Base-by-base conservation (phyloP, 2,329 filamentous ascomycete species). In the Xylaria sp. region DNA sequence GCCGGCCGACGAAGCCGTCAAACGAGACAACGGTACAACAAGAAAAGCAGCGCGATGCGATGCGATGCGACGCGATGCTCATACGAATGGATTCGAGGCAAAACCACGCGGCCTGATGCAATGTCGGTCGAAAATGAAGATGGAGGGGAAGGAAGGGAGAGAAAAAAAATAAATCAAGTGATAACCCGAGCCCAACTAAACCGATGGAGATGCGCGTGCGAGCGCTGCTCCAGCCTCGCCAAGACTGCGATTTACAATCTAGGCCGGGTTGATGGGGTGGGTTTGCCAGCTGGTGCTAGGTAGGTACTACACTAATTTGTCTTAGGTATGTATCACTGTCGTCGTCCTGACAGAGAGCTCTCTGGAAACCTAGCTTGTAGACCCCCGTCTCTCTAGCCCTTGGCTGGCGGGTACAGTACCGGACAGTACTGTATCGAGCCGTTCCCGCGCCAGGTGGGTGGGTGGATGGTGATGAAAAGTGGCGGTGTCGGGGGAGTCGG, bases 161-260 rank as follows among this genome's bases (percentile, higher is more conserved):
- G 27, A 54, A n/a, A 19, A 36, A 54, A 54, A 54, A 54, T 34
- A 54, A 54, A 54, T 48, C 19, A 56, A 55, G 32, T 36, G 62
- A 61, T 67, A 66, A 58, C 45, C 48, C 61, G 30, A 32, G 56
- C 56, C 66, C 64, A 72, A 70, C 64, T 59, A 45, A 64, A 69
- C n/a, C n/a, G 39, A 42, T 42, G 39, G 39, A 5, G 4, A 47
- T 69, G 62, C 64, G 68, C 59, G 64, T 42, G 61, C 66, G 61
- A 61, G 53, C 63, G 62, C 58, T 60, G 19, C 42, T 69, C 72
- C 70, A 75, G 72, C 73, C 73, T 74, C 73, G 71, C 67, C 67
- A 64, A 70, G 71, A 45, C n/a, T 4, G 3, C 8, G 17, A 71
- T 64, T 47, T 47, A 54, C 60, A 50, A 32, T 53, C 50, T 30